A percentile compares a stretch with the other conserved stretches of the same genome.
Evolutionary conservation across 2,329 filamentous ascomycete genomes (phyloP).

Genomic region (Daldinia eschscholtzii): DNA sequence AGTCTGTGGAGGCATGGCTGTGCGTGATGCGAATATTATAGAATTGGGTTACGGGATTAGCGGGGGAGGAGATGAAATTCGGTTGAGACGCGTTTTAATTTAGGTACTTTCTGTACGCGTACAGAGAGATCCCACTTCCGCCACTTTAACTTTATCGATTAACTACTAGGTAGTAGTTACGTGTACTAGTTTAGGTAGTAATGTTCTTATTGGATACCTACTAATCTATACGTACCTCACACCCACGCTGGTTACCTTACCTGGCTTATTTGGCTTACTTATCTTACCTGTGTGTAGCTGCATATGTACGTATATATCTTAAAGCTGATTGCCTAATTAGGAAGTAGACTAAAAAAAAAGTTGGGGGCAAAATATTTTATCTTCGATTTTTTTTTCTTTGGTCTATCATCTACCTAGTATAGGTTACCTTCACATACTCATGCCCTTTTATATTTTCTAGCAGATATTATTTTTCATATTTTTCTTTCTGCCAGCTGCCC

Average conservation of each 20-base stretch:
- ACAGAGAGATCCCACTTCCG: slow-evolving; percentile 3
- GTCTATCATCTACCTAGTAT: no score
- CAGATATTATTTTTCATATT: not conserved
- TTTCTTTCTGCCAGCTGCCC: not conserved
- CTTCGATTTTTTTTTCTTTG: not conserved
- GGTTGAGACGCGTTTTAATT: not conserved
- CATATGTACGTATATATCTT: not conserved
- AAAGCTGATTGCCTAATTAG: slow-evolving; percentile 25
- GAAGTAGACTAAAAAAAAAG: slow-evolving; percentile 21
- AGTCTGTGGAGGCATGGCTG: slow-evolving; percentile 49
- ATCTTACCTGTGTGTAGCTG: no score
- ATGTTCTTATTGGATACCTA: not conserved
- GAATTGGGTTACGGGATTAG: not conserved
- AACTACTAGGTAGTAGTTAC: no score
- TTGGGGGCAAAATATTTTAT: slow-evolving; percentile 22
- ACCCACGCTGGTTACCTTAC: not conserved
- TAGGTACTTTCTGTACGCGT: slow-evolving; percentile 2
- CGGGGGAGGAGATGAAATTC: not conserved
- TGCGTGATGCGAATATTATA: not conserved
- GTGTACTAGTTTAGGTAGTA: no score
- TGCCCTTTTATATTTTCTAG: not conserved
- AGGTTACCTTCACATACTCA: not conserved
- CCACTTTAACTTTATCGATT: slow-evolving; percentile 9
- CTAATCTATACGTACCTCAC: not conserved
- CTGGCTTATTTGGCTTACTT: no score